phyloP scores from a whole-genome alignment of 495 filamentous ascomycete species.

The Penicillium flavigenum region DNA sequence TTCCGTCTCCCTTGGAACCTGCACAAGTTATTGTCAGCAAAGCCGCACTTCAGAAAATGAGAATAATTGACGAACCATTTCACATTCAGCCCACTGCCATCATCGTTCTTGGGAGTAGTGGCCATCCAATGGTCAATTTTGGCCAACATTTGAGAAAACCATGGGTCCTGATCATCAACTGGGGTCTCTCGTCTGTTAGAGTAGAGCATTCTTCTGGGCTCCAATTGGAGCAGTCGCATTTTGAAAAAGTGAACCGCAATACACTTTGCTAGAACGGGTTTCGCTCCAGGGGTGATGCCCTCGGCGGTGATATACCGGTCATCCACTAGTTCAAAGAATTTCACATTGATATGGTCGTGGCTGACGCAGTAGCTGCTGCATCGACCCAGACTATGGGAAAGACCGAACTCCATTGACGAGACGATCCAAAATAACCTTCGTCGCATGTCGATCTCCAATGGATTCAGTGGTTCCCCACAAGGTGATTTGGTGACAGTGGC shows the following conservation, averaged over 20 bases:
- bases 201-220: constrained; percentile 81
- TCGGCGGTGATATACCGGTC: constrained; percentile 77
- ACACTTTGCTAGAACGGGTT: constrained; percentile 71
- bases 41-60: constrained; percentile 10
- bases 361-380: constrained; percentile 77
- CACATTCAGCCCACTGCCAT: constrained; percentile 63
- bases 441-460: constrained; percentile 81
- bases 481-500: constrained; percentile 67
- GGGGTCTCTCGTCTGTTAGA: constrained; percentile 72
- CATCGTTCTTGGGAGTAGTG: constrained; percentile 59
- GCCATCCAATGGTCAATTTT: constrained; percentile 75
- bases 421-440: constrained; percentile 85
- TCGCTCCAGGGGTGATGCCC: constrained; percentile 66
- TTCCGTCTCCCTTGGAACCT: constrained; percentile 79
- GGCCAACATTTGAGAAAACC: constrained; percentile 76
- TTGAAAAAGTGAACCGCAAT: constrained; percentile 89
- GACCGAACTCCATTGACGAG: constrained; percentile 78
- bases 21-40: constrained; percentile 8
- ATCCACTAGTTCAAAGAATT: constrained; percentile 73
- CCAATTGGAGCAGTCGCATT: constrained; percentile 84
- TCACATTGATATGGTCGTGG: constrained; percentile 76
- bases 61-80: constrained; percentile 50
- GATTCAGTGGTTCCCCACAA: constrained; percentile 50
- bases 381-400: constrained; percentile 82
- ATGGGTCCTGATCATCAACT: constrained; percentile 72